phyloP scores from a whole-genome alignment of 352 stramenopile species.

The Albugo laibachii region DNA sequence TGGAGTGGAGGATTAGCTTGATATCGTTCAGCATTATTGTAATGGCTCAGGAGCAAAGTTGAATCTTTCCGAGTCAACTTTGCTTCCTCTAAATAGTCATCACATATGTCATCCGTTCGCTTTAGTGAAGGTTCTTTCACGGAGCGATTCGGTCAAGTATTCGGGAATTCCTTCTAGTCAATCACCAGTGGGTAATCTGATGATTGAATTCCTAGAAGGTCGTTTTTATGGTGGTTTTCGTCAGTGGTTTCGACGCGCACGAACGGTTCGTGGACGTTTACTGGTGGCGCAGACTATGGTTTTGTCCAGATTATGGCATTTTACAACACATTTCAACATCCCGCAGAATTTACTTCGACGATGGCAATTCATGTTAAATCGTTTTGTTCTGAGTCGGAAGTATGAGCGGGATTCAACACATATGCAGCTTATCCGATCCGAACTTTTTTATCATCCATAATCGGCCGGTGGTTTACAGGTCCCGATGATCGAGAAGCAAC shows the following conservation, averaged over 20 bases:
- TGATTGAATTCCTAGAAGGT: constrained; percentile 5
- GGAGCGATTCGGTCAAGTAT: constrained; percentile 5
- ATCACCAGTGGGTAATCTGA: constrained; percentile 2
- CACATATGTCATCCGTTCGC: not conserved
- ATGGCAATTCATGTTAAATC: constrained; percentile 4
- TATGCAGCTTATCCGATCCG: constrained; percentile 1
- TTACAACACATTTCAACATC: constrained; percentile 1
- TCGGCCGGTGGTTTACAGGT: constrained; percentile 2
- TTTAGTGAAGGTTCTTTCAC: constrained; percentile 3
- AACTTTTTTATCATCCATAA: constrained; percentile 4
- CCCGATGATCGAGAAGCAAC: constrained; percentile 2
- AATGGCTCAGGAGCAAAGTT: constrained; percentile 1
- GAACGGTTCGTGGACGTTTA: constrained; percentile 3
- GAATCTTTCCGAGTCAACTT: constrained; percentile 5
- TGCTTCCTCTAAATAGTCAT: constrained; percentile 5
- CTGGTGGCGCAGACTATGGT: constrained; percentile 5
- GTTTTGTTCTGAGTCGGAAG: constrained; percentile 6
- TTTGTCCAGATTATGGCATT: constrained; percentile 4
- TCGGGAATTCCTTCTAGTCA: constrained; percentile 5
- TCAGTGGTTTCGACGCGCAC: constrained; percentile 4
- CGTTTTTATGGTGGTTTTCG: constrained; percentile 8
- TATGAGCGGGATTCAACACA: constrained; percentile 3
- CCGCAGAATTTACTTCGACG: not conserved
- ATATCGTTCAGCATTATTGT: constrained; percentile 5
- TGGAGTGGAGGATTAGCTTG: constrained; percentile 2